Base-by-base conservation (phyloP, 78 protist genomes). In the Dictyostelium capitatum region DNA sequence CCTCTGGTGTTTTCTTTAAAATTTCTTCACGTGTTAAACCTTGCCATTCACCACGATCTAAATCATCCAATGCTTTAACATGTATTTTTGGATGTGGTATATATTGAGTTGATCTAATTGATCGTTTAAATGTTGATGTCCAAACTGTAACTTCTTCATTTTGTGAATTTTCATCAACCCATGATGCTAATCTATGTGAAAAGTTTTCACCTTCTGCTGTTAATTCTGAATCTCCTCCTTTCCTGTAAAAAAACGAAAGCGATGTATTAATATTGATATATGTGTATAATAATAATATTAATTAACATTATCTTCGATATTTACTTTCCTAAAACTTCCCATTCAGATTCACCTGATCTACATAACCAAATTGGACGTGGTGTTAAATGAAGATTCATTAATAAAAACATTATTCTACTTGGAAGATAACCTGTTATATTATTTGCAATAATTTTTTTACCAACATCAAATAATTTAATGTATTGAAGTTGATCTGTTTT, bases 41-140 rank as follows among this genome's bases (percentile, higher is more conserved):
- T n/a, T 98, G 98, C 96, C 98, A 98, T 57, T 77, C 92, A 10
- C 99, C 99, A 9, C 98, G 98, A 51, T 97, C 96, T n/a, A 98
- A 80, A 92, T 98, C 99, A 75, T 98, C 98, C 43, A 97, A 92
- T 30, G 90, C 93, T 1, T 83, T 79, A 9, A 87, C 93, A 54
- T 87, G 93, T 11, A 93, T 80, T 72, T 93, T 93, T 4, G 89
- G 96, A 70, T 83, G 84, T 15, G 89, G 82, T 20, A 93, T 84
- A 77, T 93, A 93, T 74, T 93, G 96, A 28, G 92, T 81, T 0
- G 96, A 84, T 17, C 90, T 37, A 25, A 93, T 84, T 19, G 98
- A 56, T 30, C 97, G 67, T 19, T 64, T 65, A 41, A 94, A 41
- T 25, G 96, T 83, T 28, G 95, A 73, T 25, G 98, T 97, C 97